phyloP scores from a whole-genome alignment of 805 yeast genomes.

The Schwanniomyces sp. region DNA sequence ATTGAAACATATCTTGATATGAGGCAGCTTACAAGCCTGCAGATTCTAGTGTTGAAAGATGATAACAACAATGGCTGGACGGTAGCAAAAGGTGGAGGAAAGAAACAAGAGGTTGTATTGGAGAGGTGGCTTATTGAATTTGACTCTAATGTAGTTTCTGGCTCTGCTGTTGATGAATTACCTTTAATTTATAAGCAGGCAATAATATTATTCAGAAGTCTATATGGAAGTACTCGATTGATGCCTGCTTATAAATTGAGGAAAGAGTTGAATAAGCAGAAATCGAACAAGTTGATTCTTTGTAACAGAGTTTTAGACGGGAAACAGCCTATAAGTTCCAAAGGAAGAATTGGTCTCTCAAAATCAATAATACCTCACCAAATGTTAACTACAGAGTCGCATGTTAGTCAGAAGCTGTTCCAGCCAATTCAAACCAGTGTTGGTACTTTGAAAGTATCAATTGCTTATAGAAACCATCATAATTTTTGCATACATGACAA shows the following conservation, averaged over 20 bases:
- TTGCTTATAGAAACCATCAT: conserved; percentile 73
- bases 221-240: conserved; percentile 63
- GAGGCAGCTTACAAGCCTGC: conserved; percentile 53
- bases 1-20: conserved; percentile 81
- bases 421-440: conserved; percentile 71
- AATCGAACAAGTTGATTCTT: conserved; percentile 36
- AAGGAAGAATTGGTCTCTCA: conserved; percentile 83
- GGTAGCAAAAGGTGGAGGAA: conserved; percentile 55
- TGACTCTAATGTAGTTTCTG: conserved; percentile 47
- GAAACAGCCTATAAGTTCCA: conserved; percentile 70
- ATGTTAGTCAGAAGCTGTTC: conserved; percentile 61
- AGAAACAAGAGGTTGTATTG: conserved; percentile 80
- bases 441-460: conserved; percentile 74
- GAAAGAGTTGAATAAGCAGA: conserved; percentile 24
- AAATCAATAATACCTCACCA: conserved; percentile 56
- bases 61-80: conserved; percentile 53
- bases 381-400: conserved; percentile 39
- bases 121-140: conserved; percentile 93
- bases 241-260: conserved; percentile 71
- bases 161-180: conserved; percentile 48
- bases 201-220: conserved; percentile 68
- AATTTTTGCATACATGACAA: conserved; percentile 66
- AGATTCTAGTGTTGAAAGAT: conserved; percentile 60
- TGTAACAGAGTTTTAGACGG: conserved; percentile 74
- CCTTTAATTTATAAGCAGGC: conserved; percentile 74